These are phyloP conservation scores for Ettlia oleoabundans DNA, from an alignment of 139 green algal genomes.

Conservation along the genomic window DNA sequence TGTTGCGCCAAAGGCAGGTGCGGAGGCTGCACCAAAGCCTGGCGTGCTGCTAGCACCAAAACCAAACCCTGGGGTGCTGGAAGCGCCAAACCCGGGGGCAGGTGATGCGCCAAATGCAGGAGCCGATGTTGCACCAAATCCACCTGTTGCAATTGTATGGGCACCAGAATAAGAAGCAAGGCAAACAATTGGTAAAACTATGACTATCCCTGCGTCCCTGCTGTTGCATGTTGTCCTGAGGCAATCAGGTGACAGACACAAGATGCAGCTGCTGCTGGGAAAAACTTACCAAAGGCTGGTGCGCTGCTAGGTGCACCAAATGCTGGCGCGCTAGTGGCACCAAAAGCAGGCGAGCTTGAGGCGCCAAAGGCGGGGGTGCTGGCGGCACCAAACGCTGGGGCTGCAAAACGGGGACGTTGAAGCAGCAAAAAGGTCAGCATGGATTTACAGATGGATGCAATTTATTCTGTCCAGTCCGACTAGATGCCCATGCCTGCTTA, in stretches of 20 bases:
- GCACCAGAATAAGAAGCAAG: too few relatives aligned
- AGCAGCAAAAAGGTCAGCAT: not conserved
- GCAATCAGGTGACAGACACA: too few relatives aligned
- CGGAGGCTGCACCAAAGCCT: constrained; percentile 46
- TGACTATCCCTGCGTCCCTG: too few relatives aligned
- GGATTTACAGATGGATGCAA: too few relatives aligned
- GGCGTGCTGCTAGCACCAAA: constrained; percentile 10
- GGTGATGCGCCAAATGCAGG: constrained; percentile 52
- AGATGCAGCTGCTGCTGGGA: constrained; percentile 4
- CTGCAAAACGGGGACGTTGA: not conserved
- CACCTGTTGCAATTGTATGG: too few relatives aligned
- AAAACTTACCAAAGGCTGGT: constrained; percentile 51
- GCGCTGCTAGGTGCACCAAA: constrained; percentile 56
- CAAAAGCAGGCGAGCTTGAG: not conserved
- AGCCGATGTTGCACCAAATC: constrained; percentile 37
- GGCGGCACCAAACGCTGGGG: constrained; percentile 49
- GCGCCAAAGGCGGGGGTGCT: constrained; percentile 42
- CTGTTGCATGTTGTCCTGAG: too few relatives aligned
- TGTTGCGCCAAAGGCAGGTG: constrained; percentile 61
- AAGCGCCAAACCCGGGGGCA: constrained; percentile 57
- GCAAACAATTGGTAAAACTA: too few relatives aligned
- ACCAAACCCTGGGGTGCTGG: constrained; percentile 57
- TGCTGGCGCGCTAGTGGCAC: constrained; percentile 22
- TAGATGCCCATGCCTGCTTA: too few relatives aligned
- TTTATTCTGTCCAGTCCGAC: too few relatives aligned